These are phyloP conservation scores for Sclerotinia minor DNA, from an alignment of 2,329 filamentous ascomycete genomes.

Conservation along the genomic window DNA sequence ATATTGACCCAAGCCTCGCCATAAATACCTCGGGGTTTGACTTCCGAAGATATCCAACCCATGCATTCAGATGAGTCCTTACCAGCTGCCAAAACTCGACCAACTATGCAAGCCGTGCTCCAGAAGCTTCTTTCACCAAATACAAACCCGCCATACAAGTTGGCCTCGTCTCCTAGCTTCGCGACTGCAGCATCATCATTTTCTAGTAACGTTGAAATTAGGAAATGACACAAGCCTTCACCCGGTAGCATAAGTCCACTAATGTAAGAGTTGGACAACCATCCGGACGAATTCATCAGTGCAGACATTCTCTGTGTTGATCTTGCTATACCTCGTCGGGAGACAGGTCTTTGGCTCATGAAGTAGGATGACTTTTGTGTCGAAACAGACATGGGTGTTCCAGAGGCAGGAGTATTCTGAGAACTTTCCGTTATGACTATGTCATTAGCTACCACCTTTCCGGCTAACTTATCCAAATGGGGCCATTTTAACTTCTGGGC, in stretches of 20 bases:
- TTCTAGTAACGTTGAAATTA: slow-evolving; percentile 66
- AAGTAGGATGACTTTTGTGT: slow-evolving; percentile 42
- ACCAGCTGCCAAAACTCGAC: slow-evolving; percentile 63
- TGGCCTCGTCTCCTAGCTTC: slow-evolving; percentile 60
- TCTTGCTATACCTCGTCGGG: slow-evolving; percentile 31
- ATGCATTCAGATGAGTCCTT: slow-evolving; percentile 64
- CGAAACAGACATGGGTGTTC: slow-evolving; percentile 39
- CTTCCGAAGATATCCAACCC: slow-evolving; percentile 66
- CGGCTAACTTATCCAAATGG: slow-evolving; percentile 48
- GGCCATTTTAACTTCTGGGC: slow-evolving; percentile 64
- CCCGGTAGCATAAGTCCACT: slow-evolving; percentile 66
- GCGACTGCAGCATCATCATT: slow-evolving; percentile 61
- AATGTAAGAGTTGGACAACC: slow-evolving; percentile 68
- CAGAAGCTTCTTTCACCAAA: slow-evolving; percentile 66
- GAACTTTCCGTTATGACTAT: slow-evolving; percentile 36
- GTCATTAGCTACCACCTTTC: slow-evolving; percentile 40
- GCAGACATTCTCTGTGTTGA: slow-evolving; percentile 49
- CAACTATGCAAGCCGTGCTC: slow-evolving; percentile 66
- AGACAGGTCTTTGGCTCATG: slow-evolving; percentile 25
- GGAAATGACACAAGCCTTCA: slow-evolving; percentile 60
- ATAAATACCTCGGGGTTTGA: slow-evolving; percentile 51
- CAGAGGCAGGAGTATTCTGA: slow-evolving; percentile 32
- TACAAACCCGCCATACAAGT: slow-evolving; percentile 64
- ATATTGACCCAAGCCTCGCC: slow-evolving; percentile 61
- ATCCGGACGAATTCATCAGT: slow-evolving; percentile 59